Base-by-base conservation (phyloP, 2,329 filamentous ascomycete species). In the Huntiella decipiens region DNA sequence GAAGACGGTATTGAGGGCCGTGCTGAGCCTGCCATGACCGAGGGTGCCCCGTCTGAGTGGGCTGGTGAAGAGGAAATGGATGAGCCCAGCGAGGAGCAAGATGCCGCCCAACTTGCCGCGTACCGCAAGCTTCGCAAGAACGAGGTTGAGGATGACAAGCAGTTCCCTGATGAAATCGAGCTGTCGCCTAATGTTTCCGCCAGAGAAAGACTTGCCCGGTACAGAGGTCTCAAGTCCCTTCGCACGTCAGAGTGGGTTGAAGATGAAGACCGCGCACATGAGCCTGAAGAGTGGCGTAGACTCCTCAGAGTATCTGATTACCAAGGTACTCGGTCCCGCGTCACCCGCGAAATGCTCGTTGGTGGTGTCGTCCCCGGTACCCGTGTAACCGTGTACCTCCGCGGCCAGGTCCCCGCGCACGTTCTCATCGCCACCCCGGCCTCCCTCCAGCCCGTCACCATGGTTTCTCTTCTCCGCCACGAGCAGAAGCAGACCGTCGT, bases 111-210 rank as follows among this genome's bases (percentile, higher is more conserved):
- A 57, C 70, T 98, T 36, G 82, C 77, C 46, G 80, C 80, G 38
- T 98, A 86, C 62, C 77, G 91, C 35, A 70, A 74, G 44, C 77
- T 77, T 52, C 84, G 86, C 56, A 76, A 77, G 44, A 77, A 77
- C 17, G 88, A 95, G 54, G 84, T 77, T 3, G 74, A 87, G 43
- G 87, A 96, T 11, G 91, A 98, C 60, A 74, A 82, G 46, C 88
- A 96, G 60, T 98, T 96, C 61, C 91, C 91, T 0, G 91, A 98
- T 53, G 91, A 98, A 61, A 91, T 98, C 48, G 92, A 98, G 61
- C 67, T 98, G 45, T 84, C 83, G 53, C 91, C 92, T 0, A 74
- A 88, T 45, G 84, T 92, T 3, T 69, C 84, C 38, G 91, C 91
- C 1, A 69, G 84, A 44, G 91, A 98, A 62, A 73, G 91, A 38